These are phyloP conservation scores for Ceratobasidium sp. DNA, from an alignment of 1,284 basidiomycete species.

Conservation along the genomic window DNA sequence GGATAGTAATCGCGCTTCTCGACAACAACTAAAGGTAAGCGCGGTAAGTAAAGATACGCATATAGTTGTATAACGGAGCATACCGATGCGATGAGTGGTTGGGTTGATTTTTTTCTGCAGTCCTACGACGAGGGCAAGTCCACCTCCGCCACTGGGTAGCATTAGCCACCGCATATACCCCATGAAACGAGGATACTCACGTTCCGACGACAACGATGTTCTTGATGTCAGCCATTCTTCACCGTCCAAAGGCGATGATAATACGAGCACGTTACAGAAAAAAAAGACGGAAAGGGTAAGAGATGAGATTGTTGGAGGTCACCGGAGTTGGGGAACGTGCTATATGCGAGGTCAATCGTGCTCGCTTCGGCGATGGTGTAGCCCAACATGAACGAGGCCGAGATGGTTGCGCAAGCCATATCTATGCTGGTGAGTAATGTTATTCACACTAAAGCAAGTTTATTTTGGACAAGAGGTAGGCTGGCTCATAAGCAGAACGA, in stretches of 20 bases:
- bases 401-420: too few species aligned
- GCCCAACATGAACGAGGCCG: too few species aligned
- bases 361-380: too few species aligned
- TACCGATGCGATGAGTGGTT: slow-evolving; percentile 7
- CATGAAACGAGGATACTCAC: not conserved
- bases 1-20: slow-evolving; percentile 32
- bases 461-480: too few species aligned
- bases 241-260: too few species aligned
- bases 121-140: not conserved
- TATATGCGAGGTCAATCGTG: too few species aligned
- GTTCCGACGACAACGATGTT: slow-evolving; percentile 41
- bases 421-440: too few species aligned
- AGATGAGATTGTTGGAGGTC: too few species aligned
- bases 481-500: too few species aligned
- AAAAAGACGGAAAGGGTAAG: not conserved
- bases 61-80: not conserved
- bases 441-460: too few species aligned
- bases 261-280: too few species aligned
- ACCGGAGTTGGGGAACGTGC: too few species aligned
- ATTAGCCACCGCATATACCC: not conserved
- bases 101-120: slow-evolving; percentile 9
- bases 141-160: slow-evolving; percentile 18
- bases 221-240: slow-evolving; percentile 20
- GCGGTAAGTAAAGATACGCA: not conserved
- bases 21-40: slow-evolving; percentile 39